Percentiles rank a stretch among this genome's conserved stretches.
phyloP scores from a whole-genome alignment of 2,329 filamentous ascomycete species.

The Aspergillus arachidicola region DNA sequence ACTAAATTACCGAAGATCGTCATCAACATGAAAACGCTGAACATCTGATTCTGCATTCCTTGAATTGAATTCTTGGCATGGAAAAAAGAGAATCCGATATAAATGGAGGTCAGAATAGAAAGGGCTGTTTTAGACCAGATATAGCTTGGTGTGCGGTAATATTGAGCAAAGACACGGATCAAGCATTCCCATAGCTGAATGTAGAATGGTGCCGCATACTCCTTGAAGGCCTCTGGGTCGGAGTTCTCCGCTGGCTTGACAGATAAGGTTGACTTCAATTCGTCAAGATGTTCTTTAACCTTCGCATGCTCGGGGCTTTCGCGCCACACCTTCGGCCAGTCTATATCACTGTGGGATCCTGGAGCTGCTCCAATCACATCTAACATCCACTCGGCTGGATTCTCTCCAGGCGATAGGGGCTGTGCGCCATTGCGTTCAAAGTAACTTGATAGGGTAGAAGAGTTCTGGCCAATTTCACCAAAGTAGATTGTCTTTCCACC shows the following conservation, averaged over 20 bases:
- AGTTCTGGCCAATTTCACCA: slow-evolving; percentile 64
- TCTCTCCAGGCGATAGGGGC: slow-evolving; percentile 62
- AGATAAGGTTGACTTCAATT: slow-evolving; percentile 46
- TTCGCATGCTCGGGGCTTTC: slow-evolving; percentile 57
- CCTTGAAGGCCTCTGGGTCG: slow-evolving; percentile 63
- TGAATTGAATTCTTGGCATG: slow-evolving; percentile 72
- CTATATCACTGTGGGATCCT: slow-evolving; percentile 60
- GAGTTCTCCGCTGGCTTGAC: slow-evolving; percentile 40
- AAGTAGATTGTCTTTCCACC: slow-evolving; percentile 71
- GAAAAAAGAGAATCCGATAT: slow-evolving; percentile 83
- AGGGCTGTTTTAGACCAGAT: slow-evolving; percentile 80
- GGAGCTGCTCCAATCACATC: slow-evolving; percentile 61
- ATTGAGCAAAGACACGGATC: slow-evolving; percentile 82
- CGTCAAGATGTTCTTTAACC: slow-evolving; percentile 60
- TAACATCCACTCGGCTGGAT: slow-evolving; percentile 77
- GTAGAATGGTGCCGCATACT: slow-evolving; percentile 76
- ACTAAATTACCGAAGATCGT: slow-evolving; percentile 70
- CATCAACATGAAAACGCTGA: slow-evolving; percentile 80
- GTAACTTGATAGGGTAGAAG: slow-evolving; percentile 59
- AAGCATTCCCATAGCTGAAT: slow-evolving; percentile 69
- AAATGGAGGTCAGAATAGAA: slow-evolving; percentile 66
- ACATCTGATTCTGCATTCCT: slow-evolving; percentile 87
- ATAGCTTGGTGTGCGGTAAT: slow-evolving; percentile 86
- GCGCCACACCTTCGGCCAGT: slow-evolving; percentile 68
- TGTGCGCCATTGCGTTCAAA: slow-evolving; percentile 67